Evolutionary conservation across 768 basidiomycete species (phyloP).

Genomic region (Gautieria morchelliformis): DNA sequence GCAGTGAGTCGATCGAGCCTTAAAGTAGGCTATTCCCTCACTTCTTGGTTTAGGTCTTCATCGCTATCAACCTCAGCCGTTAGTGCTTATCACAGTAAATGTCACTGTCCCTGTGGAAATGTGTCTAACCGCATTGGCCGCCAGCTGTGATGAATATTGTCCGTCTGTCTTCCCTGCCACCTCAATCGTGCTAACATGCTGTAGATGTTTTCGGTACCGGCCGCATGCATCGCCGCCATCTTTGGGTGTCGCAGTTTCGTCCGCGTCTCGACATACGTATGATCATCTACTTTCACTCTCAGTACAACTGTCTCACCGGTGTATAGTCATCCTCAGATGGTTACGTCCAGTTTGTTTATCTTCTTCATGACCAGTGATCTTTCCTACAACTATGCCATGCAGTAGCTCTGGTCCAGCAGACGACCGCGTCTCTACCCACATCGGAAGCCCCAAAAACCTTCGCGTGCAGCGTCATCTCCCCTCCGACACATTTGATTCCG

Average conservation of each 20-base stretch:
- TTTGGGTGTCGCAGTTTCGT: conserved; percentile 1
- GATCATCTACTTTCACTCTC: not conserved
- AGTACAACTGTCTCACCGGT: not conserved
- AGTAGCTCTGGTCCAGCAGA: not conserved
- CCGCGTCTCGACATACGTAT: not conserved
- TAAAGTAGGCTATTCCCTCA: not conserved
- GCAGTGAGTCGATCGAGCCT: conserved; percentile 30
- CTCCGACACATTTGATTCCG: not conserved
- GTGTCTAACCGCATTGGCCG: conserved; percentile 7
- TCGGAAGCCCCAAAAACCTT: not conserved
- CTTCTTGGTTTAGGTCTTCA: conserved; percentile 34
- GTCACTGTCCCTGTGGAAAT: not conserved
- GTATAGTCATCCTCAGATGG: not conserved
- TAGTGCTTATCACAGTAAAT: conserved; percentile 16
- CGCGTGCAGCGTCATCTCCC: not conserved
- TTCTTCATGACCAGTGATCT: not conserved
- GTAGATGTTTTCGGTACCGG: conserved; percentile 1
- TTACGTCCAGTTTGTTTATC: not conserved
- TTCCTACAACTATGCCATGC: not conserved
- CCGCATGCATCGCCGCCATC: not conserved
- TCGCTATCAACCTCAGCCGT: conserved; percentile 52
- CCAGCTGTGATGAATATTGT: conserved; percentile 45
- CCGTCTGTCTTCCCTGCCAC: not conserved
- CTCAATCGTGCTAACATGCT: not conserved
- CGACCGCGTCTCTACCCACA: not conserved